These are phyloP conservation scores for Aspergillus neotritici DNA, from an alignment of 2,329 filamentous ascomycete genomes.

Conservation along the genomic window DNA sequence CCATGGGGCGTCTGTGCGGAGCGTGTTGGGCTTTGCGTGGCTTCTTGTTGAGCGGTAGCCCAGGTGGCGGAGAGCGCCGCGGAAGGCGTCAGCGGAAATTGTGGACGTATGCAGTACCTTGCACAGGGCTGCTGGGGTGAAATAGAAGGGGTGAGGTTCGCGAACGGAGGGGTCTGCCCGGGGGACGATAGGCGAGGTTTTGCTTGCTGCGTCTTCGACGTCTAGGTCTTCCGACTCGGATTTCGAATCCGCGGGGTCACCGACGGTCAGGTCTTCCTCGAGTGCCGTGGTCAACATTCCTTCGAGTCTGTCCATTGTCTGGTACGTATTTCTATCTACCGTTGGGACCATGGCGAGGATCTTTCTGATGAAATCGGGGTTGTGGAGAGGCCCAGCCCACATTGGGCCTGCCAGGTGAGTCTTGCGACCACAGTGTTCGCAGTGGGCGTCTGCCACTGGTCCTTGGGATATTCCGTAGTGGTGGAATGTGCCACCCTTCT, in stretches of 20 bases:
- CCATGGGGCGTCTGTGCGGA: conserved; percentile 94
- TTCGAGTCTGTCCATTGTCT: conserved; percentile 72
- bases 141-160: conserved; percentile 79
- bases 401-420: conserved; percentile 90
- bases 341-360: conserved; percentile 68
- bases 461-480: conserved; percentile 72
- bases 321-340: conserved; percentile 65
- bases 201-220: conserved; percentile 10
- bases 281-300: conserved; percentile 88
- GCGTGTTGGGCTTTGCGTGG: conserved; percentile 80
- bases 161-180: conserved; percentile 55
- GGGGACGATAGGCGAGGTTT: conserved; percentile 35
- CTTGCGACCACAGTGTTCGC: conserved; percentile 77
- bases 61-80: conserved; percentile 72
- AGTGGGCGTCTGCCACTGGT: conserved; percentile 60
- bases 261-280: conserved; percentile 57
- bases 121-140: conserved; percentile 68
- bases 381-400: conserved; percentile 88
- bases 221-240: conserved; percentile 9
- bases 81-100: conserved; percentile 70
- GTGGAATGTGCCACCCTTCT: conserved; percentile 66
- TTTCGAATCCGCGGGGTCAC: conserved; percentile 8
- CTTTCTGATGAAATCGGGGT: conserved; percentile 70
- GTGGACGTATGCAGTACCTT: conserved; percentile 74
- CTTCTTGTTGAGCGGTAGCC: conserved; percentile 81